Evolutionary conservation across 306 rosid species (phyloP).

Genomic region (Benincasa hispida): DNA sequence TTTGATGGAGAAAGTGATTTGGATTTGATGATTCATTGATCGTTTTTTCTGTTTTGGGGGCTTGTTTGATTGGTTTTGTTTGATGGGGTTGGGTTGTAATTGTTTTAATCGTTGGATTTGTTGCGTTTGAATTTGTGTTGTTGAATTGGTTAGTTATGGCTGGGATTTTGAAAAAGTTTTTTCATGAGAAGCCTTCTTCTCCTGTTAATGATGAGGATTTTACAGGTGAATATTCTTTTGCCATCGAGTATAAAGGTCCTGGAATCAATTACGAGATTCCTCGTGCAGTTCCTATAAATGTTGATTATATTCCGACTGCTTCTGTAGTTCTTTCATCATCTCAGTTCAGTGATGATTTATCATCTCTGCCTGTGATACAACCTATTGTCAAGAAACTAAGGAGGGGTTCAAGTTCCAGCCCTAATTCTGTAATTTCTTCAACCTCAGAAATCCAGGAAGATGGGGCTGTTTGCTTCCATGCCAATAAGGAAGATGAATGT

Average conservation of each 20-base stretch:
- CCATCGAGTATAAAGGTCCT: slow-evolving; percentile 55
- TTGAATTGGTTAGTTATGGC: slow-evolving; percentile 25
- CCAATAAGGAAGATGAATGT: not conserved
- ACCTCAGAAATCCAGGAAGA: not conserved
- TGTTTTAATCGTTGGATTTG: not conserved
- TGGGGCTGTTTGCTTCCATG: not conserved
- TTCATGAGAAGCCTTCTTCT: slow-evolving; percentile 21
- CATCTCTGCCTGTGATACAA: slow-evolving; percentile 39
- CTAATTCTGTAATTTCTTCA: not conserved
- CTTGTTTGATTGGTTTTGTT: not conserved
- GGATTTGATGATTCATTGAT: not conserved
- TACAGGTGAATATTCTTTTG: slow-evolving; percentile 48
- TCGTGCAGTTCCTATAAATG: slow-evolving; percentile 31
- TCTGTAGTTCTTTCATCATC: slow-evolving; percentile 24
- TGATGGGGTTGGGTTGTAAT: not conserved
- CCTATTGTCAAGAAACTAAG: slow-evolving; percentile 29
- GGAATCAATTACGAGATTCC: slow-evolving; percentile 39
- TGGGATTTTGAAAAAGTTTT: slow-evolving; percentile 27
- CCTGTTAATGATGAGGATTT: slow-evolving; percentile 15
- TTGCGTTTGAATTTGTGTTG: not conserved
- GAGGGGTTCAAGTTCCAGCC: not conserved
- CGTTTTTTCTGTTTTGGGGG: not conserved
- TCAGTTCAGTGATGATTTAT: slow-evolving; percentile 8
- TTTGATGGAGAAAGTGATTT: not conserved
- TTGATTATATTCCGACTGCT: slow-evolving; percentile 42